Evolutionary conservation across 2,329 filamentous ascomycete genomes (phyloP).

Genomic region (Beauveria brongniartii): DNA sequence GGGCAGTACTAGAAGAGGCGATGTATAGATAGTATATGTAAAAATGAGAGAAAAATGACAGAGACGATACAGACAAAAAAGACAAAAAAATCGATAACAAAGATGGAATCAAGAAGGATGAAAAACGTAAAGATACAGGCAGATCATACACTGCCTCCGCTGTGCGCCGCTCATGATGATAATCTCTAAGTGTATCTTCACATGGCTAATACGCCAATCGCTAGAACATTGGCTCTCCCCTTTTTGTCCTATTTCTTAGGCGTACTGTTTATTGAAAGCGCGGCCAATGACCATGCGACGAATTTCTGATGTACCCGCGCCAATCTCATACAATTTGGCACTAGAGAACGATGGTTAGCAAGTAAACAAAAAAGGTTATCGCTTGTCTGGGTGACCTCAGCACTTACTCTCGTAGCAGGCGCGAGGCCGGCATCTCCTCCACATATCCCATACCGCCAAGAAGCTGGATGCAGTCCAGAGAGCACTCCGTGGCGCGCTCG

Average conservation of each 20-base stretch:
- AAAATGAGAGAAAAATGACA: too few relatives aligned
- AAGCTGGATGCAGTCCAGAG: conserved; percentile 83
- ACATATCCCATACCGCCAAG: conserved; percentile 94
- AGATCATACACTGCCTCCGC: conserved; percentile 1
- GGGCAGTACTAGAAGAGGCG: too few relatives aligned
- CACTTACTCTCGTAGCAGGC: conserved; percentile 64
- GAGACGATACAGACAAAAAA: too few relatives aligned
- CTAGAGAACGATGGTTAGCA: conserved; percentile 31
- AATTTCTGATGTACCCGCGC: conserved; percentile 91
- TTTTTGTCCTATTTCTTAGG: conserved; percentile 16
- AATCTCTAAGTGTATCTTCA: not conserved
- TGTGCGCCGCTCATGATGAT: conserved; percentile 5
- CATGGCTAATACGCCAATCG: not conserved
- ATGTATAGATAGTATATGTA: too few relatives aligned
- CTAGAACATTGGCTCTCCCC: not conserved
- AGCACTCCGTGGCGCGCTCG: conserved; percentile 79
- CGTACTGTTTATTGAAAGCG: conserved; percentile 83
- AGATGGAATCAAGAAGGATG: not conserved
- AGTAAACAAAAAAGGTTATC: not conserved
- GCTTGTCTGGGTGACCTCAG: not conserved
- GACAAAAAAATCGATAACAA: too few relatives aligned
- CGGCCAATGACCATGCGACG: conserved; percentile 89
- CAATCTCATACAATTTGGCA: conserved; percentile 86
- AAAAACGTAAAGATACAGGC: not conserved
- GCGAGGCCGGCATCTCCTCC: conserved; percentile 86